These are phyloP conservation scores for Chaetomiaceae sp. DNA, from an alignment of 2,329 filamentous ascomycete species.

Conservation along the genomic window DNA sequence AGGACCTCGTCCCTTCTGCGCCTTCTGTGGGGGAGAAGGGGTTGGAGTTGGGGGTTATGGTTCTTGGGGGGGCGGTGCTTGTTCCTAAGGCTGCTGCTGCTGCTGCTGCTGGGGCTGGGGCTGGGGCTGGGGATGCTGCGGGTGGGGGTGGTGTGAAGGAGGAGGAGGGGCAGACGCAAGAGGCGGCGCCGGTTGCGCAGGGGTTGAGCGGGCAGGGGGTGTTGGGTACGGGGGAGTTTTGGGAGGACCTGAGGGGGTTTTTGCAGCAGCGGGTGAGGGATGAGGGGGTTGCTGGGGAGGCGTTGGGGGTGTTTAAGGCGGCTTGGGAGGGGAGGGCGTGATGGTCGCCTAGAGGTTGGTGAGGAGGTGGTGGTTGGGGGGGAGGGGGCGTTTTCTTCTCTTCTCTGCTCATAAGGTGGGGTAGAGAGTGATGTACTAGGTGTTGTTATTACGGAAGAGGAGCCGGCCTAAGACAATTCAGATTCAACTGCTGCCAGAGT, in stretches of 20 bases:
- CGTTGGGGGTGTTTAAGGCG: slow-evolving; percentile 63
- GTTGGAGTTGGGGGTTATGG: slow-evolving; percentile 82
- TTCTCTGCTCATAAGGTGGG: not conserved
- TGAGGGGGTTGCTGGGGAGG: slow-evolving; percentile 56
- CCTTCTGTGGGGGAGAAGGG: slow-evolving; percentile 37
- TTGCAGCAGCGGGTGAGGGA: slow-evolving; percentile 74
- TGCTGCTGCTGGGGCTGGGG: slow-evolving; percentile 33
- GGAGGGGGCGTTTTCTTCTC: no score
- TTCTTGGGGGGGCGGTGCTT: slow-evolving; percentile 62
- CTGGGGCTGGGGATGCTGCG: no score
- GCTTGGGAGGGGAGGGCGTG: slow-evolving; percentile 56
- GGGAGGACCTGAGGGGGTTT: slow-evolving; percentile 79
- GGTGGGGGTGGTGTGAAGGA: slow-evolving; percentile 31
- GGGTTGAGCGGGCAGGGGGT: slow-evolving; percentile 54
- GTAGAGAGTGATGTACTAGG: not conserved
- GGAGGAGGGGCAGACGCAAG: slow-evolving; percentile 11
- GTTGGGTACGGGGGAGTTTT: slow-evolving; percentile 71
- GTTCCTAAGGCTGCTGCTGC: slow-evolving; percentile 31
- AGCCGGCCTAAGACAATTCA: no score
- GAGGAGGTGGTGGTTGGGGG: not conserved
- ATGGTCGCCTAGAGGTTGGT: not conserved
- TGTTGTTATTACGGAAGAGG: no score
- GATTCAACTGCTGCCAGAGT: no score
- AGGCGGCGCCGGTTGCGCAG: slow-evolving; percentile 39
- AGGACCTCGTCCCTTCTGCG: slow-evolving; percentile 53